Base-by-base conservation (phyloP, 192 early-diverging fungal genomes). In the Coemansia sp. region DNA sequence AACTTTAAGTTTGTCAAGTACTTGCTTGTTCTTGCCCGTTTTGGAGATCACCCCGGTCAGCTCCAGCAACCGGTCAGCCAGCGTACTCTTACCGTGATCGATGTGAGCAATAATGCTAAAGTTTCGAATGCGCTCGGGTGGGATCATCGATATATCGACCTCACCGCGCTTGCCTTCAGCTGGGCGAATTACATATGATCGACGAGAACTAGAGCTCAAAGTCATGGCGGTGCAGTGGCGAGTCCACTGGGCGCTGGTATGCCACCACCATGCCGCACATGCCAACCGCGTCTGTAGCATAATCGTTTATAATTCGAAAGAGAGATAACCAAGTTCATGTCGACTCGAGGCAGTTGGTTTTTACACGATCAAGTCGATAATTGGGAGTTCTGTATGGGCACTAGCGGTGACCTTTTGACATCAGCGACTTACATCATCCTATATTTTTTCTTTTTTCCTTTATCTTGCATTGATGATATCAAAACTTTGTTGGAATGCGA, bases 1-100 rank as follows among this genome's bases (percentile, higher is more conserved):
- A 3, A 98, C 96, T 73, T 93, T 94, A 1, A 99, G 87, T 79
- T 96, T 99, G 63, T 99, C 97, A 36, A 99, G 77, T 3, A 99
- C 94, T 71, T 98, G 97, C 67, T 93, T 92, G 69, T 94, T 93
- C 32, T 79, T 84, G 60, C 76, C 85, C 34, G 84, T 76, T 45
- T 87, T 85, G n/a, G 84, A 80, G 31, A 95, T 98, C 3, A 94
- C 94, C 1, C 91, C 90, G 11, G 96, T 94, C 6, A 92, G 73
- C 76, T 99, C 97, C n/a, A 99, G 82, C 58, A 99, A 67, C 29
- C 97, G 79, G 76, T 99, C 95, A 5, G 97, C 95, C 17, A 99
- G 84, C 11, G 97, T 98, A 66, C 89, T 91, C 73, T 94, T 94
- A 53, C 93, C 93, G 78, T 94, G 93, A 82, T 94, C 93, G 42